Conservation (phyloP, 2,329 filamentous ascomycete genomes). For the Trichothecium roseum region DNA sequence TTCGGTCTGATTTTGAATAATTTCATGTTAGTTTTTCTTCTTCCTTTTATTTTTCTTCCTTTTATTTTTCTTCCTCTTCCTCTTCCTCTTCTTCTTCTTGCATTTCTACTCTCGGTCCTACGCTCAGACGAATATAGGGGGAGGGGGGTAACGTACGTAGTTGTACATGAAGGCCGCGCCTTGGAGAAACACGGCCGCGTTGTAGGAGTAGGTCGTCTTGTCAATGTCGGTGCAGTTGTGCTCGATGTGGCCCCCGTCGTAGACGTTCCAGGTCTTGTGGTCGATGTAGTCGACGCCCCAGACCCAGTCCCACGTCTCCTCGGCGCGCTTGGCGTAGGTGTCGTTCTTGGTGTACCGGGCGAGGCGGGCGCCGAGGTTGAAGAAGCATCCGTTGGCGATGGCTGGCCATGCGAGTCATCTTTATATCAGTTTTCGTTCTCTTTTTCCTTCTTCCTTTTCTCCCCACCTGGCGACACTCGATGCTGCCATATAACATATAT, state of each 20-base stretch:
- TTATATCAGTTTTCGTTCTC: neutral
- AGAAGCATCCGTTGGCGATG: constrained; percentile 53
- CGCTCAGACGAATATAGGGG: too few relatives aligned
- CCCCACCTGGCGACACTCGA: too few relatives aligned
- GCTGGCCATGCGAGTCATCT: constrained; percentile 22
- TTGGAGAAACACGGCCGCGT: constrained; percentile 49
- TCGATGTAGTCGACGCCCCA: constrained; percentile 46
- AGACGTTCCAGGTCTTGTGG: constrained; percentile 47
- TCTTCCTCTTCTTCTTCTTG: too few relatives aligned
- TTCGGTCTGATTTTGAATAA: constrained; percentile 37
- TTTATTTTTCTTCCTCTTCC: too few relatives aligned
- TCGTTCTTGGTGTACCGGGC: constrained; percentile 59
- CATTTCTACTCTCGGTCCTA: too few relatives aligned
- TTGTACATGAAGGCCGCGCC: constrained; percentile 54
- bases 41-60: too few relatives aligned
- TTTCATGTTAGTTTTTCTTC: too few relatives aligned
- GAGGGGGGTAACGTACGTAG: constrained; percentile 19
- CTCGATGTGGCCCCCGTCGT: constrained; percentile 49
- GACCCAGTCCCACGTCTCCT: constrained; percentile 54
- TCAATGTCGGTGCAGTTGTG: constrained; percentile 52
- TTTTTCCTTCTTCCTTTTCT: too few relatives aligned
- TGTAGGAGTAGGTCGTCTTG: constrained; percentile 57
- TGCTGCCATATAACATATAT: too few relatives aligned
- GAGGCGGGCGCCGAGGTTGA: constrained; percentile 57
- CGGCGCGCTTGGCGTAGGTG: constrained; percentile 54